phyloP scores from a whole-genome alignment of 768 basidiomycete species.

The Tricholoma bakamatsutake region DNA sequence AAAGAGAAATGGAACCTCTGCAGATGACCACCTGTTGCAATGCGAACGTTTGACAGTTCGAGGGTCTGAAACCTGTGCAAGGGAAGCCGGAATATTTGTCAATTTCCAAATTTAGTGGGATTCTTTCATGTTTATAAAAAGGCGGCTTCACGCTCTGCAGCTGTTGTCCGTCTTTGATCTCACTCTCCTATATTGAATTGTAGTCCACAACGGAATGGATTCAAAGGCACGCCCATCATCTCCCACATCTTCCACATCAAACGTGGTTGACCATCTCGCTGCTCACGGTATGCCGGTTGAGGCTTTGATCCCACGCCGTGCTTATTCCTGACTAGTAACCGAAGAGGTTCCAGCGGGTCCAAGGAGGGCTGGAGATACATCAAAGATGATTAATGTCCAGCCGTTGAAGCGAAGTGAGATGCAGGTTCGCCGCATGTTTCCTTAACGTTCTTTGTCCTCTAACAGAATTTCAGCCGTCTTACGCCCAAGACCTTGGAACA shows the following conservation, averaged over 20 bases:
- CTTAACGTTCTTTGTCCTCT: neutral
- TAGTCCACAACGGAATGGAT: conserved; percentile 31
- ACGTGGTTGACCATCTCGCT: conserved; percentile 71
- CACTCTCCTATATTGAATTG: neutral
- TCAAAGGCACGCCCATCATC: conserved; percentile 48
- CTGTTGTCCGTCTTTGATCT: too few relatives aligned
- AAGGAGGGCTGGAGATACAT: conserved; percentile 18
- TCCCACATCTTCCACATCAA: conserved; percentile 34
- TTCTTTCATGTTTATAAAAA: conserved; percentile 3
- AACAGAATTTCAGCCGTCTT: conserved; percentile 59
- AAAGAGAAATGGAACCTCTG: too few relatives aligned
- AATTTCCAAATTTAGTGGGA: too few relatives aligned
- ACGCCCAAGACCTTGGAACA: conserved; percentile 84
- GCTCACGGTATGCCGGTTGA: conserved; percentile 47
- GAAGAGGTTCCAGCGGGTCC: conserved; percentile 43
- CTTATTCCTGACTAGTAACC: conserved; percentile 44
- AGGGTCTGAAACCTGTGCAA: too few relatives aligned
- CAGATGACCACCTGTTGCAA: too few relatives aligned
- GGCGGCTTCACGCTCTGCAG: conserved; percentile 1
- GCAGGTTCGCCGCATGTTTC: conserved; percentile 49
- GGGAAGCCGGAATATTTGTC: too few relatives aligned
- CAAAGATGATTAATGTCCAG: conserved; percentile 70
- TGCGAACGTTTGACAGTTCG: too few relatives aligned
- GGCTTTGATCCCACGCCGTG: neutral
- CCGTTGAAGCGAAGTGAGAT: conserved; percentile 81